Evolutionary conservation across 768 basidiomycete species (phyloP), one percentile per base, ranked within the genome.

Genomic region (Boletus rex-veris): DNA sequence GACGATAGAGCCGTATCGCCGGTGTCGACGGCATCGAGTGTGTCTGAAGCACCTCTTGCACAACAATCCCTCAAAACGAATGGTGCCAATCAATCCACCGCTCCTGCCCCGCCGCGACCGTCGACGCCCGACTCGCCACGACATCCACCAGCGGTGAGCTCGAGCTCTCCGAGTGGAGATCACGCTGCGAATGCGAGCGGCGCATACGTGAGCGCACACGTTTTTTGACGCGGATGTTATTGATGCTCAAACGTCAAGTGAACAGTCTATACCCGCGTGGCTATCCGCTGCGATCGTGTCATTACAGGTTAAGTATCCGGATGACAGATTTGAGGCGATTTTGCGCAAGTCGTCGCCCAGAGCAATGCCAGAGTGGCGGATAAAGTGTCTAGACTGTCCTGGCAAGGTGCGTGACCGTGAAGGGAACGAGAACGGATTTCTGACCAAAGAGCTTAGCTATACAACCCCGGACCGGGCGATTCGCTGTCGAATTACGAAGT

Each of bases 311-410:
- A 81, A 78, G 70, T 95, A 91, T 65, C 85, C 86, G 2, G 80
- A 90, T 57, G 95, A 98, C 69, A 81, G 69, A 54, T 95, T 98
- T 60, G 88, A 91, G 60, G 81, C 89, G 16, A 83, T 90, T 31
- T 72, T 84, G 33, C 80, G 83, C 30, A 86, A 83, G 63, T 73
- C 79, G 7, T 75, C 76, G 30, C 75, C 80, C 41, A 76, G 74
- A 12, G 77, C 75, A n/a, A 70, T 75, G 21, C 80, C 82, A 6
- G 93, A 96, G 70, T 98, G 95, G 94, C 81, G 92, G 16, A 80
- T 96, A 65, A 93, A 88, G 70, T 97, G 93, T 68, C 65, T 84
- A 59, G 93, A 97, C 69, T 95, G 93, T 71, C 93, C 93, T 60
- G 92, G 92, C 64, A 96, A 94, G 81, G 92, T 92, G 55, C 26